Base-by-base conservation (phyloP, 768 basidiomycete genomes). In the Psilocybe subaeruginosa region DNA sequence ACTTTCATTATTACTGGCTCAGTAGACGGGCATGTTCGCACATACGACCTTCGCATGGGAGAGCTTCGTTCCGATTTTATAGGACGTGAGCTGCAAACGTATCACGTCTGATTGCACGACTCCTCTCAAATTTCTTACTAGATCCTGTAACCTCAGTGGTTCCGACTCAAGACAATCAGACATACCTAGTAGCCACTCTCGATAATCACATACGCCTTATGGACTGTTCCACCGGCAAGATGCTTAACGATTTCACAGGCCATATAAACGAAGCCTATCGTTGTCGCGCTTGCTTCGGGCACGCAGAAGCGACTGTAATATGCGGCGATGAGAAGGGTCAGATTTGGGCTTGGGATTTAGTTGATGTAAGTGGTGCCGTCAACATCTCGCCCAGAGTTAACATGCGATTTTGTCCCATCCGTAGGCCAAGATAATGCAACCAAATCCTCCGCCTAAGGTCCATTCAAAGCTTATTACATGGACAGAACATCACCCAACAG, bases 11-110 rank as follows among this genome's bases (percentile, higher is more conserved):
- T 89, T 43, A 81, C 93, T 2, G 95, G 94, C 8, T 94, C 93
- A 3, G 90, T 97, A 4, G 97, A 99, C 63, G 97, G 97, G 2
- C 83, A 90, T 70, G 87, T 97, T 47, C 86, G 97, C 17, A 93
- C 93, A 8, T 98, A 99, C 74, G 97, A 99, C 74, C 81, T 99
- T 33, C 90, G 97, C 55, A 94, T 91, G 79, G 97, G 97, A 23
- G 88, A 97, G 72, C 77, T 98, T 30, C 86, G 90, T 7, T 84
- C 91, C 47, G 97, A 99, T 73, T 95, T 87, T 70, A 84, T 99
- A 65, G 97, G 97, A 7, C 85, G 95, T 96, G 73, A 68, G 93
- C 85, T 35, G 8, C 23, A 12, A 23, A 41, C 37, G 37, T 37
- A 49, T 3, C 37, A 27, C 48, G 23, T 31, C 43, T 47, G 29